Evolutionary conservation across 225 moss, liverwort and hornwort genomes (phyloP).

Genomic region (Bryum argenteum): DNA sequence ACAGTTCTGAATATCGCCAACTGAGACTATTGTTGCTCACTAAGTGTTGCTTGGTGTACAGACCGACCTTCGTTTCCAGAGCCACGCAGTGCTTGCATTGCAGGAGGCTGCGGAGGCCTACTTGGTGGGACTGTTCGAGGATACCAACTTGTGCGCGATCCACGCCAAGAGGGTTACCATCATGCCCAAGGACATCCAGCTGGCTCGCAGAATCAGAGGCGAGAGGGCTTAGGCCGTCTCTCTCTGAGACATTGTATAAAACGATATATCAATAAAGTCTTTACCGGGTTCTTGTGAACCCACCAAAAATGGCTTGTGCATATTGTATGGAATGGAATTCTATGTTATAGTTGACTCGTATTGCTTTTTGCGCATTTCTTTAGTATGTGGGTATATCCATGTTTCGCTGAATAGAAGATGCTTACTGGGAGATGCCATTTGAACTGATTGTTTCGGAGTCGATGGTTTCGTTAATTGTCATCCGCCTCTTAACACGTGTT

Average conservation of each 20-base stretch:
- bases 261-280: slow-evolving; percentile 11
- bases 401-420: too few species aligned
- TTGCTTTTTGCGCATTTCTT: too few species aligned
- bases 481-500: too few species aligned
- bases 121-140: slow-evolving; percentile 49
- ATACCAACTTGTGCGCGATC: slow-evolving; percentile 55
- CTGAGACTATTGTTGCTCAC: too few species aligned
- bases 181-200: slow-evolving; percentile 57
- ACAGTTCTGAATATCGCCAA: too few species aligned
- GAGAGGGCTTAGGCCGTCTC: slow-evolving; percentile 47
- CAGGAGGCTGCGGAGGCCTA: slow-evolving; percentile 57
- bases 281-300: slow-evolving; percentile 60
- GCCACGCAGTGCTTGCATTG: slow-evolving; percentile 52
- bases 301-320: slow-evolving; percentile 30
- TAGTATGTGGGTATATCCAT: too few species aligned
- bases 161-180: slow-evolving; percentile 54
- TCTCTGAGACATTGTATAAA: background rate
- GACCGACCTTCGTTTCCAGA: slow-evolving; percentile 55
- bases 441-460: too few species aligned
- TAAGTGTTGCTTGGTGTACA: too few species aligned
- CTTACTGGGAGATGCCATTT: too few species aligned
- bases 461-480: too few species aligned
- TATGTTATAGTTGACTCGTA: too few species aligned
- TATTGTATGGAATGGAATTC: background rate
- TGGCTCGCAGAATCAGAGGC: slow-evolving; percentile 52